These are phyloP conservation scores for Metarhizium sp. DNA, from an alignment of 2,329 filamentous ascomycete species.

Conservation along the genomic window DNA sequence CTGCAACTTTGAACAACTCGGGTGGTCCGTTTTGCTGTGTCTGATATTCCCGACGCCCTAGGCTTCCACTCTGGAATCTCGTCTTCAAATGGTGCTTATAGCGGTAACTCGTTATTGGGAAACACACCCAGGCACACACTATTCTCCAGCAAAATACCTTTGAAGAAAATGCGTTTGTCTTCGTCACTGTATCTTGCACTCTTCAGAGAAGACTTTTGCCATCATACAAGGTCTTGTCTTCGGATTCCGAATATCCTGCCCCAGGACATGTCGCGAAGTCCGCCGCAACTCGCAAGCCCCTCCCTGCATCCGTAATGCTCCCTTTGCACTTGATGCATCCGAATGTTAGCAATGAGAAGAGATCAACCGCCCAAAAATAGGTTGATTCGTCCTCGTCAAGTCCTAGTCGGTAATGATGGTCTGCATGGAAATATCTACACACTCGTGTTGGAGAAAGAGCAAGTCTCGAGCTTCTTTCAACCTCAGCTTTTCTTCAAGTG, in stretches of 20 bases:
- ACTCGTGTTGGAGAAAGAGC: neutral
- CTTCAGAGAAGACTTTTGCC: neutral
- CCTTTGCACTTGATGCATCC: neutral
- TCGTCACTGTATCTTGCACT: neutral
- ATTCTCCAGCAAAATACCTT: neutral
- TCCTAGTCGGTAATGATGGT: neutral
- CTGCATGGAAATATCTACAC: neutral
- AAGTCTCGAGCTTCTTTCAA: neutral
- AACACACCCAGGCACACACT: neutral
- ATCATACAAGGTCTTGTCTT: constrained; percentile 1
- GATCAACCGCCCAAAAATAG: constrained; percentile 1
- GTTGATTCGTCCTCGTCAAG: neutral
- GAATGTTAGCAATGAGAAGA: neutral
- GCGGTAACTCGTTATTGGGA: neutral
- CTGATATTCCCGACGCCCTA: neutral
- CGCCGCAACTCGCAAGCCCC: neutral
- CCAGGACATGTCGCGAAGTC: neutral
- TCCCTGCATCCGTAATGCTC: neutral
- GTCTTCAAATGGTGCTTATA: neutral
- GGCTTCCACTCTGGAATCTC: neutral
- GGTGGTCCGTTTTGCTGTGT: neutral
- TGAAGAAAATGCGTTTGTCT: neutral
- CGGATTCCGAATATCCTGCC: neutral
- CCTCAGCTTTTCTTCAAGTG: neutral
- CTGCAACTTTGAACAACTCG: neutral